Percentiles rank a stretch among this genome's conserved stretches.
These are phyloP conservation scores for Dinochytrium kinnereticum DNA, from an alignment of 371 early-diverging fungal genomes.

Conservation along the genomic window DNA sequence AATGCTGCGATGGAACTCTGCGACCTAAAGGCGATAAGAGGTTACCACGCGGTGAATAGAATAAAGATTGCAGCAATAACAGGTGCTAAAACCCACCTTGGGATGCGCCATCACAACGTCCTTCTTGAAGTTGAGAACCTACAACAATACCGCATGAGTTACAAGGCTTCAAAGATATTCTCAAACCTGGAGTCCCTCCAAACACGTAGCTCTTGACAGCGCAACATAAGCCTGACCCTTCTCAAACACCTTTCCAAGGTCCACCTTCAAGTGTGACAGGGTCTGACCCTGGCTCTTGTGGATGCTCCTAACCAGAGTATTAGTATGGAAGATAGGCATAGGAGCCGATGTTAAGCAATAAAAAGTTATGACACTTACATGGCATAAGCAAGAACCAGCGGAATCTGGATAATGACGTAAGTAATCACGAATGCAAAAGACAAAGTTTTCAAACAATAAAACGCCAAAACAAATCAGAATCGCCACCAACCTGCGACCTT, in stretches of 20 bases:
- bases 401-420: not conserved
- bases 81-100: slow-evolving; percentile 44
- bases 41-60: no score
- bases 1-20: slow-evolving; percentile 1
- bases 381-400: slow-evolving; percentile 7
- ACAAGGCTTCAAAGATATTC: not conserved
- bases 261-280: slow-evolving; percentile 75
- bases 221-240: slow-evolving; percentile 93
- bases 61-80: not conserved
- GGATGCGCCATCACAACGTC: slow-evolving; percentile 71
- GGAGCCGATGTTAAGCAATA: not conserved
- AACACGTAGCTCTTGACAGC: slow-evolving; percentile 73
- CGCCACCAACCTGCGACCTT: not conserved
- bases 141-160: not conserved
- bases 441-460: no score
- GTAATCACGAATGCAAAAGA: no score
- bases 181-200: slow-evolving; percentile 63
- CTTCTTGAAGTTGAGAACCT: slow-evolving; percentile 55
- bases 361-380: slow-evolving; percentile 1
- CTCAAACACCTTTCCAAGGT: slow-evolving; percentile 80
- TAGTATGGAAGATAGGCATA: not conserved
- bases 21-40: no score
- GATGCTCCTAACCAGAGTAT: slow-evolving; percentile 54
- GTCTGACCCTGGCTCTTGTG: slow-evolving; percentile 96
- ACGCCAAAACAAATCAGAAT: not conserved